Evolutionary conservation across 768 basidiomycete genomes (phyloP).

Genomic region (Boletales sp.): DNA sequence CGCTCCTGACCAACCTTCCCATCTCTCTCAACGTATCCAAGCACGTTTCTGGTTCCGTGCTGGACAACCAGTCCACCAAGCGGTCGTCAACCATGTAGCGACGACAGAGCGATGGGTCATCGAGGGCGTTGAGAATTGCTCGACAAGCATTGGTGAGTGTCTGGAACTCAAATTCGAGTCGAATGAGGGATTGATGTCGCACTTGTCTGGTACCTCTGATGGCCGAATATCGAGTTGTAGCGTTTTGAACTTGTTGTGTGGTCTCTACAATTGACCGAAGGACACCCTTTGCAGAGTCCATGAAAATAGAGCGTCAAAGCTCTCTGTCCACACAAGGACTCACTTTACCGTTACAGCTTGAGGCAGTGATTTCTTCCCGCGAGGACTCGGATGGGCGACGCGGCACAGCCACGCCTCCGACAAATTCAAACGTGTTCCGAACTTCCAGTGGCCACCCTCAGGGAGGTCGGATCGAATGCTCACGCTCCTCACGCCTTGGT

Average conservation of each 20-base stretch:
- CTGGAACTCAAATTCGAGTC: slow-evolving; percentile 4
- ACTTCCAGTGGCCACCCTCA: no score
- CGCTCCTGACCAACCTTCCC: not conserved
- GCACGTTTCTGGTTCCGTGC: not conserved
- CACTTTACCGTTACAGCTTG: no score
- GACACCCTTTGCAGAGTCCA: slow-evolving; percentile 4
- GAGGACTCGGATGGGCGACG: no score
- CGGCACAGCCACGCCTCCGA: no score
- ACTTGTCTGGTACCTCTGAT: not conserved
- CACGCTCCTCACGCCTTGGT: no score
- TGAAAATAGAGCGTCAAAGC: no score
- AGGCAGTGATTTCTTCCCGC: no score
- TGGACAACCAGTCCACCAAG: slow-evolving; percentile 2
- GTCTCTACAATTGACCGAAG: not conserved
- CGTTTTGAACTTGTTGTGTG: not conserved
- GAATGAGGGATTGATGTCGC: slow-evolving; percentile 4
- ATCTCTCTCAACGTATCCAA: slow-evolving; percentile 2
- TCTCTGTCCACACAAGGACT: no score
- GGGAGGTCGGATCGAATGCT: no score
- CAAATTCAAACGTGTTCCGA: no score
- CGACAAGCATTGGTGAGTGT: slow-evolving; percentile 2
- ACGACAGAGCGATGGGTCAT: not conserved
- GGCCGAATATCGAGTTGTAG: not conserved
- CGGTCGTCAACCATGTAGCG: slow-evolving; percentile 1
- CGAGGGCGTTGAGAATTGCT: slow-evolving; percentile 4